Evolutionary conservation across 2,329 filamentous ascomycete genomes (phyloP), one percentile per base, ranked within the genome.

Genomic region (Thielaviopsis punctulata): DNA sequence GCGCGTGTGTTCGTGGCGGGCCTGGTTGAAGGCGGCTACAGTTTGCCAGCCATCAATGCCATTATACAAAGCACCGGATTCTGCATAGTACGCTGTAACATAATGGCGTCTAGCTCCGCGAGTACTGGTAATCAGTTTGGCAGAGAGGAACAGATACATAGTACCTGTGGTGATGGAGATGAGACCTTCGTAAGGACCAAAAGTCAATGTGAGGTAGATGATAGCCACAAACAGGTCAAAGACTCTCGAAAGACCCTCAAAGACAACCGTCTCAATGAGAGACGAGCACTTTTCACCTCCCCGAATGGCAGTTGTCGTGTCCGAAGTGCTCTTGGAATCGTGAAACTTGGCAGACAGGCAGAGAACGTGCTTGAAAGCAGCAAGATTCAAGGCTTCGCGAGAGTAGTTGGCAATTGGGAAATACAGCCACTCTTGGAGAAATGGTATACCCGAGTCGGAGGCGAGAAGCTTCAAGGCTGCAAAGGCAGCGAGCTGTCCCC

Each of bases 301-400:
- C 13, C 71, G 69, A 39, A 79, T 76, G 4, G 76, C 75, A 62
- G 75, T 68, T 60, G 74, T 69, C 58, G 77, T 73, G 56, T 79
- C 75, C 1, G 74, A 76, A 1, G 73, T 73, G 58, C 72, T 78
- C 61, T 78, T 76, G 19, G 73, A 72, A 58, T 79, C 75, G 58
- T 79, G 76, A 52, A 79, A 79, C 57, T 79, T 75, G 21, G 75
- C 75, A 1, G 76, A 79, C 6, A 79, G 69, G 52, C 74, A 72
- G 66, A 79, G 73, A 51, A 79, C 73, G 56, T 79, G 76, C 9
- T 74, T 74, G 59, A 75, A 79, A 2, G 75, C 73, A 3, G 73
- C 75, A 2, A 71, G 68, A 52, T 69, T 72, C 47, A 79, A 64
- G 36, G 73, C 69, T 48, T 74, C 72, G 30, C 71, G 69, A 0